Conservation (phyloP, 352 stramenopile genomes). For the Pythium aquatile region DNA sequence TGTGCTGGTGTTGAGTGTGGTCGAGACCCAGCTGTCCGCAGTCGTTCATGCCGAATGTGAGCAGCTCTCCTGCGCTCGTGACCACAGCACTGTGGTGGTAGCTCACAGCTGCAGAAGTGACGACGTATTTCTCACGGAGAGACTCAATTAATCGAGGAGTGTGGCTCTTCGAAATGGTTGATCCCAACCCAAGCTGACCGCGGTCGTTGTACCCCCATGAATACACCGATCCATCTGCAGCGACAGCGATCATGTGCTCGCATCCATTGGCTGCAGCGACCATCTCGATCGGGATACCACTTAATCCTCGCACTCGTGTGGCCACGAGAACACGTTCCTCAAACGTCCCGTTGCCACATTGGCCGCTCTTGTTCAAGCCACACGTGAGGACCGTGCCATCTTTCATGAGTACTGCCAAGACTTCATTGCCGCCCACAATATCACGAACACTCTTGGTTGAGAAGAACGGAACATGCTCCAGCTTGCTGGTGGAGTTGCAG, state of each 20-base stretch:
- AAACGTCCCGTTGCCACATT: slow-evolving; percentile 87
- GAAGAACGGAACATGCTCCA: slow-evolving; percentile 85
- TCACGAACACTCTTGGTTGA: slow-evolving; percentile 72
- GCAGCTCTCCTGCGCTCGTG: slow-evolving; percentile 66
- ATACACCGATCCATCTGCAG: slow-evolving; percentile 73
- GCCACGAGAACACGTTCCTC: slow-evolving; percentile 81
- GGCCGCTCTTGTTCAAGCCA: slow-evolving; percentile 86
- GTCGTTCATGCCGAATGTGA: slow-evolving; percentile 90
- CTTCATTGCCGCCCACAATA: slow-evolving; percentile 81
- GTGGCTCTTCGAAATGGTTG: slow-evolving; percentile 86
- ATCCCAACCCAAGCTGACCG: slow-evolving; percentile 78
- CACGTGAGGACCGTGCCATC: slow-evolving; percentile 79
- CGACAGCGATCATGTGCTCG: slow-evolving; percentile 85
- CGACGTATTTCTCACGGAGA: slow-evolving; percentile 79
- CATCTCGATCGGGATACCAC: slow-evolving; percentile 63
- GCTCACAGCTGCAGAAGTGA: slow-evolving; percentile 72
- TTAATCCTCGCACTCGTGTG: slow-evolving; percentile 65
- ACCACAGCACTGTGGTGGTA: slow-evolving; percentile 88
- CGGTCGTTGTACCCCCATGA: slow-evolving; percentile 89
- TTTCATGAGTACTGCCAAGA: slow-evolving; percentile 83
- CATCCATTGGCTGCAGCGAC: slow-evolving; percentile 81
- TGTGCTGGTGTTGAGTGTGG: slow-evolving; percentile 84
- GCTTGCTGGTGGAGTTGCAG: slow-evolving; percentile 85
- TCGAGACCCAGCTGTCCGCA: slow-evolving; percentile 82
- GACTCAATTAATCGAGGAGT: slow-evolving; percentile 80